Evolutionary conservation across 345 rosid species (phyloP), one percentile per base, ranked within the genome.

Genomic region (Populus ilicifolia): DNA sequence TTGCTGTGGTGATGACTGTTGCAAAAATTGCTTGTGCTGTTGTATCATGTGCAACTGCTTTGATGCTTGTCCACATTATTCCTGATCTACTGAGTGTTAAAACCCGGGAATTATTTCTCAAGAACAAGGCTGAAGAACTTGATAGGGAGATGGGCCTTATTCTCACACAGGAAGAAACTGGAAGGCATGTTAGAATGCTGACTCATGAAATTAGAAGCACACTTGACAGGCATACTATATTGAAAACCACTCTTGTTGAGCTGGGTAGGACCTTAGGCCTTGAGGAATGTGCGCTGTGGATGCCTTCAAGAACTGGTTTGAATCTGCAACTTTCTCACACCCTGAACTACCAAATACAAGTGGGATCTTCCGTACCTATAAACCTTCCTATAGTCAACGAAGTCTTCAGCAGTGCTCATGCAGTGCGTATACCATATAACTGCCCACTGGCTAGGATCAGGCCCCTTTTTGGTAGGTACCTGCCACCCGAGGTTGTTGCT

Each of bases 201-300:
- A 94, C 98, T 80, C 97, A 94, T 85, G 98, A 92, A 78, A 94
- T 94, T 66, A 86, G 98, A 83, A 93, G 95, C 86, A 93, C 97
- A 0, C 93, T 93, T 41, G 98, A 94, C 77, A 87, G 97, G 41
- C 90, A 89, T 67, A 94, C 94, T 20, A 94, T 94, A 62, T 81
- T 94, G 29, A 89, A 83, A 75, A 94, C 98, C 63, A 94, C 98
- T 33, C 95, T 94, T n/a, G 95, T 93, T 43, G 97, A 94, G 86
- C 83, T 94, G 48, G 97, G 98, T 64, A 89, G 91, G 73, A 91
- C 93, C 17, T 90, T 94, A 70, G 83, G 86, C 54, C 86, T 94
- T 10, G 97, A 94, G 82, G 98, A 93, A 82, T 94, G 98, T 76
- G 98, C 91, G 2, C 72, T 94, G 81, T 94, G 98, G 98, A 94